Conservation (phyloP, 345 rosid species). For the Balakata baccata region DNA sequence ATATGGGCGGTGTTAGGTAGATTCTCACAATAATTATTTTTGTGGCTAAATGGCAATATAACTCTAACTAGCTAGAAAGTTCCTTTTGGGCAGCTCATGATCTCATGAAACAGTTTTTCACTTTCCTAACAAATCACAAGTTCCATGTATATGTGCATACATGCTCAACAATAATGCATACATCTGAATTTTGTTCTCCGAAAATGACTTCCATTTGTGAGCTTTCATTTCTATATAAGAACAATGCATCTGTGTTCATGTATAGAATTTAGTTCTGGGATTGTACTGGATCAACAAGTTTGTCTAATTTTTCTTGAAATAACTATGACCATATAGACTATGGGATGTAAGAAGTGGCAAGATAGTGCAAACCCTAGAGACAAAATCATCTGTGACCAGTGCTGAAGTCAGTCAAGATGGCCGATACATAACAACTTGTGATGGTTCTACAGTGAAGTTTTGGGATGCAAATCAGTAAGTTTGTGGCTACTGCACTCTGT, state of each 20-base stretch:
- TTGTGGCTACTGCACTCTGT: not conserved
- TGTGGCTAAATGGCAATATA: not conserved
- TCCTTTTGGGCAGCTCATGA: too few relatives aligned
- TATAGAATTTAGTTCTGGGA: not conserved
- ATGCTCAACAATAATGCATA: too few relatives aligned
- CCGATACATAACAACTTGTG: conserved; percentile 86
- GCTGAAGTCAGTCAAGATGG: conserved; percentile 97
- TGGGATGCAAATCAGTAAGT: conserved; percentile 99
- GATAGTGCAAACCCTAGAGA: conserved; percentile 77
- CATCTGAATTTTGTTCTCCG: too few relatives aligned
- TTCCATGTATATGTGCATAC: too few relatives aligned
- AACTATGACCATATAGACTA: conserved; percentile 42
- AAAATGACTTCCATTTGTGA: too few relatives aligned
- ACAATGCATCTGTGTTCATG: not conserved
- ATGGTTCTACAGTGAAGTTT: conserved; percentile 86
- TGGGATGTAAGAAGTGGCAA: conserved; percentile 90
- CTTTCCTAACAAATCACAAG: too few relatives aligned
- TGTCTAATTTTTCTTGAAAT: not conserved
- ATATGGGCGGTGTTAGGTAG: conserved; percentile 88
- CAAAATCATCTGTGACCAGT: conserved; percentile 80
- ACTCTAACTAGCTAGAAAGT: not conserved
- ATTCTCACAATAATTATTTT: too few relatives aligned
- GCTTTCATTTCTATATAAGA: too few relatives aligned
- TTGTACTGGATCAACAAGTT: not conserved
- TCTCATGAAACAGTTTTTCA: too few relatives aligned